Percentiles rank a stretch among this genome's conserved stretches.
Conservation (phyloP, 176 grass and related monocot species). For the Coix lacrymajobi region DNA sequence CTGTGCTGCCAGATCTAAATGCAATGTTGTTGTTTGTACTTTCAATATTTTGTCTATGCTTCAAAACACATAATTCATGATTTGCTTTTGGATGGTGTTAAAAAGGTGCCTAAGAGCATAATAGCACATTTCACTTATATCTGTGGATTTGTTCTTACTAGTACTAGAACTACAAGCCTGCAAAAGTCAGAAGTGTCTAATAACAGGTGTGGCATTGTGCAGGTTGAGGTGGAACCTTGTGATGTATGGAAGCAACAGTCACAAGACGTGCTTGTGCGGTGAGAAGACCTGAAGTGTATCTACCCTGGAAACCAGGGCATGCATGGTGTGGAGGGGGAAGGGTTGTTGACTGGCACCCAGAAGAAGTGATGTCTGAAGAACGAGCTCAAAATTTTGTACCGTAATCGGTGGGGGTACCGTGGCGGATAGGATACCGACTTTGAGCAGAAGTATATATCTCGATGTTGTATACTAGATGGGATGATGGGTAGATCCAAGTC, state of each 20-base stretch:
- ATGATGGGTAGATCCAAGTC: too few relatives aligned
- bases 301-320: background rate
- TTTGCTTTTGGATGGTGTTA: background rate
- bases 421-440: background rate
- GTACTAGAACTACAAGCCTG: background rate
- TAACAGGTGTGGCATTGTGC: background rate
- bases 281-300: background rate
- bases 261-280: slow-evolving; percentile 48
- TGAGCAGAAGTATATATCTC: background rate
- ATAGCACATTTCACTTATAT: background rate
- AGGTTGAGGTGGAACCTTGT: slow-evolving; percentile 61
- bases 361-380: background rate
- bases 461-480: background rate
- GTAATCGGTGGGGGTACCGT: background rate
- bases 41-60: background rate
- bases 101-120: background rate
- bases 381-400: background rate
- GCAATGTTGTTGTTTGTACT: background rate
- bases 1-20: background rate
- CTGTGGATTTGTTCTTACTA: background rate
- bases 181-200: background rate
- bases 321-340: background rate
- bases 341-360: background rate
- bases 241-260: slow-evolving; percentile 89
- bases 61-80: background rate